Base-by-base conservation (phyloP, 2,329 filamentous ascomycete genomes). In the Anthostomella pinea region DNA sequence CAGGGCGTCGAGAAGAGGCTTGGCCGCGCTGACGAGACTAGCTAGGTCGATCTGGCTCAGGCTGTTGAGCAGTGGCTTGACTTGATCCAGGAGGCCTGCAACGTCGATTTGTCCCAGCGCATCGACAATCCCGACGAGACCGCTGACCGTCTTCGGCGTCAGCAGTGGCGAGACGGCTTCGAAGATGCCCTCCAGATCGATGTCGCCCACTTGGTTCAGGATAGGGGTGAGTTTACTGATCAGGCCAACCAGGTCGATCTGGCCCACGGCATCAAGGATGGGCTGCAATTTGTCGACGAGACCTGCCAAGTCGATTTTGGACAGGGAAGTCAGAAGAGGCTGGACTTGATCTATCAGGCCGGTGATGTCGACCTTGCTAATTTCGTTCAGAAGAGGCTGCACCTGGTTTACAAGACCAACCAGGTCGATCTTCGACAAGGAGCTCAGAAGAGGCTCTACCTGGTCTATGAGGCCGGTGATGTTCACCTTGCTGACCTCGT, bases 41-140 rank as follows among this genome's bases (percentile, higher is more conserved):
- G 35, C 45, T 0, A 67, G 43, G 32, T 67, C 62, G 5, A 67
- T 51, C 8, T 59, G 54, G 3, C 54, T 48, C 1, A 66, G 38
- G 13, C 59, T 56, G 11, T 57, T 51, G 11, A 69, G 56, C 11
- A 69, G 46, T 1, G 65, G 65, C 30, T 60, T 53, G 15, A 60
- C 46, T 18, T 60, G 49, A 11, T 62, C 49, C 9, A 68, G 33
- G 6, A 69, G 52, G 8, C 60, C 59, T 16, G 53, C 51, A 3
- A 70, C 44, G 24, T 70, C 64, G n/a, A 68, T 51, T 11, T 51
- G 51, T 26, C 54, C 51, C 2, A 70, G 52, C 0, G 58, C 53
- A 3, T 48, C 49, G 18, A 69, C 46, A 7, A 69, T 50, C 0
- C 62, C 60, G 2, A 65, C 41, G 5, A 68, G 41, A 5, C 62